These are phyloP conservation scores for Vitis hybrid DNA, from an alignment of 177 flowering plant species.

Conservation along the genomic window DNA sequence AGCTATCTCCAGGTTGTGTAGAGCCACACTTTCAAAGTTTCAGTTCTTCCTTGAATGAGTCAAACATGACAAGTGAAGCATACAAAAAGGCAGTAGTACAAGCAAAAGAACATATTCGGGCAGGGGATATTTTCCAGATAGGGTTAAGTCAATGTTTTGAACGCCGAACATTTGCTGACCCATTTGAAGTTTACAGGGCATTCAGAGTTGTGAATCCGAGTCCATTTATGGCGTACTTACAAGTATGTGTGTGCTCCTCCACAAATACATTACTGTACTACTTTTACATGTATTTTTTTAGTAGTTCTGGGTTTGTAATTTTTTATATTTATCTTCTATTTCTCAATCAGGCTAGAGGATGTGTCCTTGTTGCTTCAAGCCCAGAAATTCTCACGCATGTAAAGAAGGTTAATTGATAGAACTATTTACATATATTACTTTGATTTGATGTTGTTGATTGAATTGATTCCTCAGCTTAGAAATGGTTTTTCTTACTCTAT, in stretches of 20 bases:
- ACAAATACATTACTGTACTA: neutral
- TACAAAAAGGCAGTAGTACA: slow-evolving; percentile 47
- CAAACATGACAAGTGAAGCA: slow-evolving; percentile 56
- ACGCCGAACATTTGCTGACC: slow-evolving; percentile 91
- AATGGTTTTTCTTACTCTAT: neutral
- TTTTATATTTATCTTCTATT: neutral
- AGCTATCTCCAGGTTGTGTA: slow-evolving; percentile 60
- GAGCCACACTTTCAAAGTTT: slow-evolving; percentile 48
- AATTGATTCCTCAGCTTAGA: neutral
- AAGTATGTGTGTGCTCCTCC: slow-evolving; percentile 38
- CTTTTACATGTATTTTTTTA: neutral
- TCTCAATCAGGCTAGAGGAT: slow-evolving; percentile 79
- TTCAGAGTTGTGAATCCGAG: slow-evolving; percentile 92
- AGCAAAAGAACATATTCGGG: slow-evolving; percentile 70
- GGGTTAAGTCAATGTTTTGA: slow-evolving; percentile 96
- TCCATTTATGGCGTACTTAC: slow-evolving; percentile 88
- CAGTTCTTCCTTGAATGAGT: slow-evolving; percentile 43
- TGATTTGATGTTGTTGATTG: neutral
- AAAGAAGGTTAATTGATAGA: slow-evolving; percentile 50
- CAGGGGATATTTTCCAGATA: slow-evolving; percentile 93
- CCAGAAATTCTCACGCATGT: slow-evolving; percentile 92
- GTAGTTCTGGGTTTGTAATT: neutral
- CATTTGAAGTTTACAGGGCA: slow-evolving; percentile 95
- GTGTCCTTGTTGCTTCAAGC: slow-evolving; percentile 88
- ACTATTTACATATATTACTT: neutral